phyloP scores from a whole-genome alignment of 768 basidiomycete genomes.

The Boletus patriciae region DNA sequence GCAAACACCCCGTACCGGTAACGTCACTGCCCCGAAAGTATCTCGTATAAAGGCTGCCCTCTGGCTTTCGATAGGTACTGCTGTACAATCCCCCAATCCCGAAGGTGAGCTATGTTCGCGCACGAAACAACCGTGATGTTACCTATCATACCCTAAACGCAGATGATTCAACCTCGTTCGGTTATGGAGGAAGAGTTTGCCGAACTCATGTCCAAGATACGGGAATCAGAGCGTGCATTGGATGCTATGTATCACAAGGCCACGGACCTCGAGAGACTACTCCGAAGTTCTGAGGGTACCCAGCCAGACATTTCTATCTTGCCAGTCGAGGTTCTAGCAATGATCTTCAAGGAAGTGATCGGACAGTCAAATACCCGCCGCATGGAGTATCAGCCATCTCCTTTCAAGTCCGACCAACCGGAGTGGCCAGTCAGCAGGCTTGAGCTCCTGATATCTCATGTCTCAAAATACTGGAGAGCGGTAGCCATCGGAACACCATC shows the following conservation, averaged over 20 bases:
- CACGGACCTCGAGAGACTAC: slow-evolving; percentile 6
- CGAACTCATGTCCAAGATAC: slow-evolving; percentile 20
- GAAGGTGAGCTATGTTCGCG: slow-evolving; percentile 11
- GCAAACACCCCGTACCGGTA: neutral
- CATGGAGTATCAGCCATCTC: slow-evolving; percentile 1
- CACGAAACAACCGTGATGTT: neutral
- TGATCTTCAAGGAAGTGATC: slow-evolving; percentile 26
- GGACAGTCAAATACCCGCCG: slow-evolving; percentile 1
- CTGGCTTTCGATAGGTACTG: neutral
- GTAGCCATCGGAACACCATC: slow-evolving; percentile 38
- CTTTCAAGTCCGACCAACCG: neutral
- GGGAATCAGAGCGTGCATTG: slow-evolving; percentile 19
- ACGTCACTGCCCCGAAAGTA: slow-evolving; percentile 7
- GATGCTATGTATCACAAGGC: slow-evolving; percentile 22
- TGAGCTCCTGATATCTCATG: slow-evolving; percentile 39
- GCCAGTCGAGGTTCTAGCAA: slow-evolving; percentile 28
- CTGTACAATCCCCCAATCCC: neutral
- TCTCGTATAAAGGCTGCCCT: slow-evolving; percentile 14
- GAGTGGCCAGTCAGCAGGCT: slow-evolving; percentile 19
- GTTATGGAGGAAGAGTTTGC: slow-evolving; percentile 15
- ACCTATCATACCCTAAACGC: neutral
- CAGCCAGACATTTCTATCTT: slow-evolving; percentile 18
- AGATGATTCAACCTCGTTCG: slow-evolving; percentile 15
- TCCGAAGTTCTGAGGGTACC: neutral
- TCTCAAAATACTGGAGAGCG: slow-evolving; percentile 45